phyloP scores from a whole-genome alignment of 257 asterid genomes.

The Anisodus tanguticus region DNA sequence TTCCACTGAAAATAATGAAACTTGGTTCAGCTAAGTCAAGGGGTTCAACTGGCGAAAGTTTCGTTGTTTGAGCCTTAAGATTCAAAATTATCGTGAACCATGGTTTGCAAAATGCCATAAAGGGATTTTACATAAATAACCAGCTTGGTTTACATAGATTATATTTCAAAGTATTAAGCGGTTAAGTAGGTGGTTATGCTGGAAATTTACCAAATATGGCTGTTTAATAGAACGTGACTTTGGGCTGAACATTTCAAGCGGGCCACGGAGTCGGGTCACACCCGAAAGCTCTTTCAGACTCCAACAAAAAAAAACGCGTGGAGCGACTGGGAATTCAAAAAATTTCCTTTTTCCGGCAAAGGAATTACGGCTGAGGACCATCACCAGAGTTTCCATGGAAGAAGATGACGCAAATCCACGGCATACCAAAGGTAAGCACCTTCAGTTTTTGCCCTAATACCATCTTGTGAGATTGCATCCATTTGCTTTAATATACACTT shows the following conservation, averaged over 20 bases:
- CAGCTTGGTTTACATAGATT: too few species aligned
- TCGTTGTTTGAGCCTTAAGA: too few species aligned
- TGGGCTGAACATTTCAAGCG: not conserved
- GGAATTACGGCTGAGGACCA: not conserved
- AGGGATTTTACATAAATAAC: too few species aligned
- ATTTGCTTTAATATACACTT: not conserved
- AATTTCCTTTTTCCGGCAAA: not conserved
- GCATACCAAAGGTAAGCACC: not conserved
- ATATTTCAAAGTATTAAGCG: too few species aligned
- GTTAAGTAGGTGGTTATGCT: too few species aligned
- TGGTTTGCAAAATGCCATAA: too few species aligned
- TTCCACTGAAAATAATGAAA: too few species aligned
- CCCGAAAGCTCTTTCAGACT: not conserved
- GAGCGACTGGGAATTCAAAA: not conserved
- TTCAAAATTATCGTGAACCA: too few species aligned
- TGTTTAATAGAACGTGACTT: not conserved
- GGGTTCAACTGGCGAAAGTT: too few species aligned
- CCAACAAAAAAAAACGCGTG: not conserved
- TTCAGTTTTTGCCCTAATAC: not conserved
- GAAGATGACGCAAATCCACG: not conserved
- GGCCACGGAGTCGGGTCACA: slow-evolving; percentile 8
- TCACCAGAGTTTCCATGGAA: not conserved
- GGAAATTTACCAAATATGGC: too few species aligned
- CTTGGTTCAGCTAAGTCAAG: too few species aligned
- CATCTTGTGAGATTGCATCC: not conserved